Evolutionary conservation across 2,329 filamentous ascomycete species (phyloP).

Genomic region (Nemania sp.): DNA sequence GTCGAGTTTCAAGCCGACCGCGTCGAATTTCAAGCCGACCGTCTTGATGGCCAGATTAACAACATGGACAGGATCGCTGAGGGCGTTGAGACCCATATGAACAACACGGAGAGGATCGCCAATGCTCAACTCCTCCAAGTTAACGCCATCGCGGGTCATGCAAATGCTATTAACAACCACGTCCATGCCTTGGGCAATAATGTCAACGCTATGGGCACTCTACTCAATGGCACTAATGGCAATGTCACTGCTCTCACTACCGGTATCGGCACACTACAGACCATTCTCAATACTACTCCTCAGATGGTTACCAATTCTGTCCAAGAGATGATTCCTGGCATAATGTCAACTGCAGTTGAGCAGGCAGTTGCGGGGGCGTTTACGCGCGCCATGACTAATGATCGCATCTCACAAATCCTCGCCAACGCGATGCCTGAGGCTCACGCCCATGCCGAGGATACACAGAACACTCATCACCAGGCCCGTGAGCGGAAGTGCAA

Average conservation of each 20-base stretch:
- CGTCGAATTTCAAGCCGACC: slow-evolving; percentile 3
- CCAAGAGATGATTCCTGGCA: slow-evolving; percentile 20
- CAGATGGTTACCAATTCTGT: slow-evolving; percentile 27
- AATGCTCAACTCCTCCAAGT: slow-evolving; percentile 25
- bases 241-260: slow-evolving; percentile 25
- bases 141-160: slow-evolving; percentile 33
- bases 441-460: not conserved
- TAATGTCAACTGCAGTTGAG: slow-evolving; percentile 3
- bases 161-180: slow-evolving; percentile 34
- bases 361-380: slow-evolving; percentile 12
- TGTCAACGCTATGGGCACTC: slow-evolving; percentile 31
- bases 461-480: too few relatives aligned
- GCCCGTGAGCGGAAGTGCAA: not conserved
- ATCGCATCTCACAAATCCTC: slow-evolving; percentile 24
- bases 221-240: slow-evolving; percentile 35
- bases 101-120: slow-evolving; percentile 9
- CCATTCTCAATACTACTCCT: slow-evolving; percentile 35
- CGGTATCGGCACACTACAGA: slow-evolving; percentile 31
- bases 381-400: slow-evolving; percentile 21
- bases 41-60: slow-evolving; percentile 1
- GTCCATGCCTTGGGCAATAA: slow-evolving; percentile 34
- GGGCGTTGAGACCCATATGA: not conserved
- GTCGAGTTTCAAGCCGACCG: not conserved
- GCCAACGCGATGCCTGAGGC: slow-evolving; percentile 1
- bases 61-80: slow-evolving; percentile 8